Evolutionary conservation across 2,329 filamentous ascomycete genomes (phyloP).

Genomic region (Aspergillus sp.): DNA sequence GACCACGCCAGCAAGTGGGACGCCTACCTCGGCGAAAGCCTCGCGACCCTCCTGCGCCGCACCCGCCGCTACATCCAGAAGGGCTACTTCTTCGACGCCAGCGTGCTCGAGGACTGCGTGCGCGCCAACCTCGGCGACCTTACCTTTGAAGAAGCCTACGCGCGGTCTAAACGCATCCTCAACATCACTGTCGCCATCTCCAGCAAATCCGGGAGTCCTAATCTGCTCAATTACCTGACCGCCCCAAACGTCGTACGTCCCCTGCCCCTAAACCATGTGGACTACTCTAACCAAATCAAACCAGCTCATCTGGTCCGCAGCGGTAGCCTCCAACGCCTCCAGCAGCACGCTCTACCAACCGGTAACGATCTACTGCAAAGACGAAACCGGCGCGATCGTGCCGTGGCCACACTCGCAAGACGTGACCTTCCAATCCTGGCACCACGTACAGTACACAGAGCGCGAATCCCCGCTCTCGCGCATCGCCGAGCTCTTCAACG

Average conservation of each 20-base stretch:
- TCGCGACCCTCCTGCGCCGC: slow-evolving; percentile 63
- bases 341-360: slow-evolving; percentile 65
- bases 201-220: slow-evolving; percentile 72
- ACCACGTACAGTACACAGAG: slow-evolving; percentile 63
- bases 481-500: slow-evolving; percentile 81
- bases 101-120: slow-evolving; percentile 79
- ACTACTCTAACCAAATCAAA: background rate
- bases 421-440: slow-evolving; percentile 68
- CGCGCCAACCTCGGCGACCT: slow-evolving; percentile 81
- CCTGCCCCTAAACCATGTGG: too few species aligned
- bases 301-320: slow-evolving; percentile 59
- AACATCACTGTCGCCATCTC: slow-evolving; percentile 88
- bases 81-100: slow-evolving; percentile 81
- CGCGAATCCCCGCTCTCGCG: slow-evolving; percentile 67
- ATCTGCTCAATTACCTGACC: slow-evolving; percentile 86
- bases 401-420: slow-evolving; percentile 67
- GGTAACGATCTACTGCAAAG: slow-evolving; percentile 73
- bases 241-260: slow-evolving; percentile 82
- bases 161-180: slow-evolving; percentile 77
- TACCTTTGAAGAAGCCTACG: slow-evolving; percentile 91
- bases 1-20: slow-evolving; percentile 7
- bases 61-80: slow-evolving; percentile 68
- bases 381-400: slow-evolving; percentile 67
- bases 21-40: slow-evolving; percentile 34
- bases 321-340: slow-evolving; percentile 42